A percentile compares a stretch with the other conserved stretches of the same genome.
phyloP scores from a whole-genome alignment of 2,329 filamentous ascomycete genomes.

The Aureobasidium sp. region DNA sequence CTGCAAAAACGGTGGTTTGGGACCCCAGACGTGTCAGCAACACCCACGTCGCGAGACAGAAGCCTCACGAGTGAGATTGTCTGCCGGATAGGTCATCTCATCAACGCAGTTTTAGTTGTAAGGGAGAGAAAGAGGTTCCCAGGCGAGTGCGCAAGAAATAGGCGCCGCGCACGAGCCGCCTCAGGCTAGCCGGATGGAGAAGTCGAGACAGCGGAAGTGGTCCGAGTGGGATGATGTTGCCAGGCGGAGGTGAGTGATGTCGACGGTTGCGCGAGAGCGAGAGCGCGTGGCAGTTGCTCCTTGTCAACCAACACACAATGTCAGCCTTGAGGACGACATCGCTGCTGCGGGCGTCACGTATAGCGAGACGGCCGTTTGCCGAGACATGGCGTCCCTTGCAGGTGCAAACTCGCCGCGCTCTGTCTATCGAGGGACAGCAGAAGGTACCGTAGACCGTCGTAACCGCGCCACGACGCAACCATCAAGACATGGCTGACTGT shows the following conservation, averaged over 20 bases:
- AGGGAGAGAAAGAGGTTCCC: conserved; percentile 35
- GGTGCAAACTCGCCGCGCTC: conserved; percentile 29
- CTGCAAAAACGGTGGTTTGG: conserved; percentile 37
- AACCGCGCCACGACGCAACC: not conserved
- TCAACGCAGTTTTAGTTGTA: conserved; percentile 75
- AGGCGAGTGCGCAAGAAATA: conserved; percentile 11
- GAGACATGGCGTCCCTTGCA: conserved; percentile 24
- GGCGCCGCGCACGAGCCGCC: not conserved
- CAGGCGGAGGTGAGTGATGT: not conserved
- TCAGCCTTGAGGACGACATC: conserved; percentile 31
- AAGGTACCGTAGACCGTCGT: conserved; percentile 27
- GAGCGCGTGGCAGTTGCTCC: not conserved
- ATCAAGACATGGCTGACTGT: conserved; percentile 10
- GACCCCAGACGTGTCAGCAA: conserved; percentile 40
- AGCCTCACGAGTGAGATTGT: conserved; percentile 37
- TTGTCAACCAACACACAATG: conserved; percentile 27
- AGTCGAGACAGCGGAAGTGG: not conserved
- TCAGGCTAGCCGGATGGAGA: not conserved
- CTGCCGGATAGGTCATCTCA: conserved; percentile 55
- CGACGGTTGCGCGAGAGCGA: not conserved
- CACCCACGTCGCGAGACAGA: conserved; percentile 32
- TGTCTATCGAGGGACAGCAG: conserved; percentile 38
- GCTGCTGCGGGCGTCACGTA: conserved; percentile 28
- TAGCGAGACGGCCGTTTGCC: conserved; percentile 23
- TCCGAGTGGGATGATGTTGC: conserved; percentile 3